Evolutionary conservation across 1,284 basidiomycete genomes (phyloP).

Genomic region (Heterobasidion occidentale): DNA sequence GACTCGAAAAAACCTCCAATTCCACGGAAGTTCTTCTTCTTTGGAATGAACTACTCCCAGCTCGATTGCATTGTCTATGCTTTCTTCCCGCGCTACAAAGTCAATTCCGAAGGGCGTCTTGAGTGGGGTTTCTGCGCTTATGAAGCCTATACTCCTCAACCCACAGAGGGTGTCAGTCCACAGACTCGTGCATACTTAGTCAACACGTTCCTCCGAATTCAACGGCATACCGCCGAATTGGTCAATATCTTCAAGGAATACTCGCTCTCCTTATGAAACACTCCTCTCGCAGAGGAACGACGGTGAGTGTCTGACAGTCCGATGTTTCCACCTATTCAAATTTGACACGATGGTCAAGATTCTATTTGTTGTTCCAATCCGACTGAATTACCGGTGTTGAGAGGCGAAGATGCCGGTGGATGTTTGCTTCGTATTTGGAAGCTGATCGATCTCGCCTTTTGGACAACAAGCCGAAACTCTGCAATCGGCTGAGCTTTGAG

Average conservation of each 20-base stretch:
- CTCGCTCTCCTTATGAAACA: background rate
- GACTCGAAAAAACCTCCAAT: background rate
- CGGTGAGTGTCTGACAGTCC: too few species aligned
- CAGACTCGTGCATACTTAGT: background rate
- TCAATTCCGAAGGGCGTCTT: background rate
- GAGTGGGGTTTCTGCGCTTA: background rate
- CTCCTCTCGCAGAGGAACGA: too few species aligned
- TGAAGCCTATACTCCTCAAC: background rate
- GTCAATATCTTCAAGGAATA: constrained; percentile 13
- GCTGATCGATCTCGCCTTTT: too few species aligned
- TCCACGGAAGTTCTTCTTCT: background rate
- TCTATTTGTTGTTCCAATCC: too few species aligned
- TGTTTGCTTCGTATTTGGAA: too few species aligned
- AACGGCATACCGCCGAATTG: background rate
- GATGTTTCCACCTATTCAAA: too few species aligned
- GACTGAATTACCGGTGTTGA: too few species aligned
- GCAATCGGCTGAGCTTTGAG: too few species aligned
- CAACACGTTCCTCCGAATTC: background rate
- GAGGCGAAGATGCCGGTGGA: too few species aligned
- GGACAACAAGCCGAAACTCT: too few species aligned
- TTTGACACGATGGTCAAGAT: too few species aligned
- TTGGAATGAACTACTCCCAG: background rate
- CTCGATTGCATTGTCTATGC: background rate
- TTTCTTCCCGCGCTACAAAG: background rate
- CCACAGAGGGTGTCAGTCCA: too few species aligned